Evolutionary conservation across 2,329 filamentous ascomycete genomes (phyloP), one percentile per base, ranked within the genome.

Genomic region (Blastomyces parvus): DNA sequence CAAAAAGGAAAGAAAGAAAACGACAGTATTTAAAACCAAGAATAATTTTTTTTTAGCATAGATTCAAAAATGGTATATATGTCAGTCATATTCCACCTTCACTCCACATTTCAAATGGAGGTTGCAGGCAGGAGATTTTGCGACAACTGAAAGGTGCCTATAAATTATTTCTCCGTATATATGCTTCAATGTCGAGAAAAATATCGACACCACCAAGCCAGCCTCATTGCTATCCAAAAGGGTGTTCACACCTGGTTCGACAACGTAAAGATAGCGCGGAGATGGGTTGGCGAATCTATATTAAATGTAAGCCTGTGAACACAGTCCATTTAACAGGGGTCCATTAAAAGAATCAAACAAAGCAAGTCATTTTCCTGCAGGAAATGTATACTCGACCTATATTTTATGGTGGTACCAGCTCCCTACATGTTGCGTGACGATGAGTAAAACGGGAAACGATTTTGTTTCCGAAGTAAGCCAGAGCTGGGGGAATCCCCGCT

Each of bases 121-220:
- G 33, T 36, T 22, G 53, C 36, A n/a, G 53, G 22, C 2, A 38
- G 30, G 9, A 17, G n/a, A 27, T 17, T 9, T 48, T 48, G n/a
- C 25, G 25, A 42, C 25, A 46, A 27, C 3, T 22, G 42, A n/a
- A 59, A 8, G n/a, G 17, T 36, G 42, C 30, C 27, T 9, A 48
- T 36, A 59, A 59, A 19, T 27, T 48, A 38, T 38, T 38, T 52
- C 25, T 30, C 48, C 48, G 48, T 30, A 30, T 52, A 52, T 30
- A 25, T 36, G 13, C 27, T 42, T 33, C 8, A 59, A 59, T 33
- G 19, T 59, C 42, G 55, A 58, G 13, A 22, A 36, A 42, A 42
- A 27, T 30, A 58, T 58, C 36, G 55, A 58, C 33, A 59, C 58
- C 55, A 59, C 58, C 40, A 59, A 59, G 42, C 58, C 58, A 59